Conservation (phyloP, 2,329 filamentous ascomycete species). For the Fonsecaea nubica region DNA sequence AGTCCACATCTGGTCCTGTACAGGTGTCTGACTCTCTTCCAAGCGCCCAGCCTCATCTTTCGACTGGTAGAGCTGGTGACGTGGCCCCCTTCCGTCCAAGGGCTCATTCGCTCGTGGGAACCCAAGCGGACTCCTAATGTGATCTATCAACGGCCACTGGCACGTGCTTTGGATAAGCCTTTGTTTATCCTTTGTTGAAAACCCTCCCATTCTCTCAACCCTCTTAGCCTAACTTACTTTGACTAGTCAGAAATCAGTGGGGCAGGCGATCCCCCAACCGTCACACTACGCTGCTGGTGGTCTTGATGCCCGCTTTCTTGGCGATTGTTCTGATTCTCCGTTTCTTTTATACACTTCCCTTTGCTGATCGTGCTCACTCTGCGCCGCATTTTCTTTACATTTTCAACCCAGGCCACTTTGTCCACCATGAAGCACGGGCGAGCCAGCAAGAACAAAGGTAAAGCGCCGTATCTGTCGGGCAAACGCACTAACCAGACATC, state of each 20-base stretch:
- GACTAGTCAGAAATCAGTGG: background rate
- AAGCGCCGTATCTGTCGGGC: no score
- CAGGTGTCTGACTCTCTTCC: background rate
- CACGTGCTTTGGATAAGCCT: no score
- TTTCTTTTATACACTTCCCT: no score
- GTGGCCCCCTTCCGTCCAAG: background rate
- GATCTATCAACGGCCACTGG: background rate
- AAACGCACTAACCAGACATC: no score
- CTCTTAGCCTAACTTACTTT: conserved; percentile 4
- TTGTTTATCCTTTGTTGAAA: conserved; percentile 4
- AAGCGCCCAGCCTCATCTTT: background rate
- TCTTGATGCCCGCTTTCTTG: no score
- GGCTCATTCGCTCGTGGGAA: background rate
- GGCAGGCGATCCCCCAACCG: background rate
- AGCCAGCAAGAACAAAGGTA: no score
- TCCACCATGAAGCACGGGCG: no score
- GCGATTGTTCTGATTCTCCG: no score
- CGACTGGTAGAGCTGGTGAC: background rate
- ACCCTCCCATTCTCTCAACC: background rate
- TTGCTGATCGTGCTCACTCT: no score
- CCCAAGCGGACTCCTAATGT: no score
- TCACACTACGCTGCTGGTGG: conserved; percentile 1
- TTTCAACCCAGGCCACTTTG: no score
- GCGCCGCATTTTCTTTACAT: no score
- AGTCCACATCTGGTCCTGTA: background rate